These are phyloP conservation scores for Suillus ampliporus DNA, from an alignment of 768 basidiomycete species.

Conservation along the genomic window DNA sequence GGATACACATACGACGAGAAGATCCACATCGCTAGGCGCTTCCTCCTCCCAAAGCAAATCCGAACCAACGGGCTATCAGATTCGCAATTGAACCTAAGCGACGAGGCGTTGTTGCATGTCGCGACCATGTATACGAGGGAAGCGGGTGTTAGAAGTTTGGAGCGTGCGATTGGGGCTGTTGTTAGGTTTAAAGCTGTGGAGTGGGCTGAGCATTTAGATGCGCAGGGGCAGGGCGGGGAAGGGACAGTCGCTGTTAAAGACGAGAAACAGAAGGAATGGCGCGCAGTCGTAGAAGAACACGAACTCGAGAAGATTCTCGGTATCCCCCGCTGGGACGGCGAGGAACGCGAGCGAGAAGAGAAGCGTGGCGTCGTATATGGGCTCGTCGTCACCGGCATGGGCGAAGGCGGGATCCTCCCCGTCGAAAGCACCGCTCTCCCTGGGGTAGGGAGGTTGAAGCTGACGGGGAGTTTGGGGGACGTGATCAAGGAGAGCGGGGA, in stretches of 20 bases:
- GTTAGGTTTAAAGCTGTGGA: constrained; percentile 93
- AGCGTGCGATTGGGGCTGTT: constrained; percentile 86
- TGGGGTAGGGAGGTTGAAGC: constrained; percentile 71
- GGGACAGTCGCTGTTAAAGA: not conserved
- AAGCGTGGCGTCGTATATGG: constrained; percentile 82
- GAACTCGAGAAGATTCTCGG: constrained; percentile 89
- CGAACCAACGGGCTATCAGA: constrained; percentile 73
- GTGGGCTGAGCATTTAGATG: constrained; percentile 69
- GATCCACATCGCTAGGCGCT: constrained; percentile 83
- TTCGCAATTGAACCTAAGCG: constrained; percentile 65
- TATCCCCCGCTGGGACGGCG: constrained; percentile 77
- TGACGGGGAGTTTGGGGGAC: constrained; percentile 87
- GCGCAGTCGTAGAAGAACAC: constrained; percentile 60
- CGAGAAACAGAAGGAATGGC: constrained; percentile 51
- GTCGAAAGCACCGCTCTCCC: constrained; percentile 85
- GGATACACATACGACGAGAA: constrained; percentile 93
- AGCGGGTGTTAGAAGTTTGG: constrained; percentile 90
- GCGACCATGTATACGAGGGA: constrained; percentile 87
- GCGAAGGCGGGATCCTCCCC: constrained; percentile 83
- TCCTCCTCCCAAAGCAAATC: constrained; percentile 90
- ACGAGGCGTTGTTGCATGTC: constrained; percentile 72
- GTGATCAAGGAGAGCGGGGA: constrained; percentile 94
- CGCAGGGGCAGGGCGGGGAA: constrained; percentile 20
- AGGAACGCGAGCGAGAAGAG: constrained; percentile 78
- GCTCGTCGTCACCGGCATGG: constrained; percentile 86